phyloP scores from a whole-genome alignment of 2,329 filamentous ascomycete genomes.

The Hymenoscyphus scutula region DNA sequence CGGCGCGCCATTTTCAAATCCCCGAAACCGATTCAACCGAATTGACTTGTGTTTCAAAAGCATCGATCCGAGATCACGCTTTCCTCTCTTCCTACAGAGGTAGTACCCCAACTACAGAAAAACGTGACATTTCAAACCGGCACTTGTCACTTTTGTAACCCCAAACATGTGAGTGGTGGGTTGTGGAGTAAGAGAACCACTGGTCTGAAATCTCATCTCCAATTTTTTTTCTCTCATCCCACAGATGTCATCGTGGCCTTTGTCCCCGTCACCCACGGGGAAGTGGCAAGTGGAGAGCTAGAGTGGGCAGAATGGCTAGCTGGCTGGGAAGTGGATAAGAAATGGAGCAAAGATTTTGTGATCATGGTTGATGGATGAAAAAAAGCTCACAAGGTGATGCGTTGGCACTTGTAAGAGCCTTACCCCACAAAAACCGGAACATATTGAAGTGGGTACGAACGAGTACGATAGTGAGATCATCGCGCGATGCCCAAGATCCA shows the following conservation, averaged over 20 bases:
- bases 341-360: not conserved
- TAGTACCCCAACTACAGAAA: not conserved
- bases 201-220: not conserved
- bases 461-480: not conserved
- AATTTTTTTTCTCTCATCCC: not conserved
- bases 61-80: not conserved
- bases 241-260: not conserved
- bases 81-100: not conserved
- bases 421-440: not conserved
- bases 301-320: not conserved
- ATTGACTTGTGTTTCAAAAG: not conserved
- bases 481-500: not conserved
- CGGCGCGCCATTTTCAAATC: not conserved
- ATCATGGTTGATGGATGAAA: not conserved
- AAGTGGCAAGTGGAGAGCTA: slow-evolving; percentile 1
- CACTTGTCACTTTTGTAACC: not conserved
- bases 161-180: not conserved
- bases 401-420: not conserved
- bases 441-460: not conserved
- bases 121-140: not conserved
- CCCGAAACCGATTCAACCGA: not conserved
- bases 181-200: not conserved
- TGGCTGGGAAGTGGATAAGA: not conserved
- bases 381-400: not conserved
- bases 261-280: too few relatives aligned